These are phyloP conservation scores for Puya raimondii DNA, from an alignment of 176 grass and related monocot species.

Conservation along the genomic window DNA sequence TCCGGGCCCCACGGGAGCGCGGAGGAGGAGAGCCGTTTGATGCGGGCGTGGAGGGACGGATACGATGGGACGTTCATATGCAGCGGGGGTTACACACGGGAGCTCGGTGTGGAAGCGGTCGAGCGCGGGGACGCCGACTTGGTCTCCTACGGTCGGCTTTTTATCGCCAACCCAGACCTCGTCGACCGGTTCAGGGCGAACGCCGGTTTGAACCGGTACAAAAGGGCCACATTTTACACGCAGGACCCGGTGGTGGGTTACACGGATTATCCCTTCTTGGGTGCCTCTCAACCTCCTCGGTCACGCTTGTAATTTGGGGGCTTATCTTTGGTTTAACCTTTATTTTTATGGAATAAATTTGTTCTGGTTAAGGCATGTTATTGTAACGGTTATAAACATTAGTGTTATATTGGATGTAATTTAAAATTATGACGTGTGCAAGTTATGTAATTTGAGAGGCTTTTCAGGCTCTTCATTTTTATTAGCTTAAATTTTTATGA, in stretches of 20 bases:
- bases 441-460: no score
- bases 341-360: no score
- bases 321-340: no score
- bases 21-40: conserved; percentile 72
- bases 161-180: conserved; percentile 87
- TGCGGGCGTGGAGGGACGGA: conserved; percentile 38
- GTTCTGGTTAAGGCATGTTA: no score
- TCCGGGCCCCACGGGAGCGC: conserved; percentile 62
- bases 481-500: no score
- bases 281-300: not conserved
- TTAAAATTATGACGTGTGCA: no score
- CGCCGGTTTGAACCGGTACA: conserved; percentile 48
- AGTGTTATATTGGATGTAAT: no score
- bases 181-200: conserved; percentile 55
- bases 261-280: conserved; percentile 79
- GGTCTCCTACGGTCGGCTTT: conserved; percentile 75
- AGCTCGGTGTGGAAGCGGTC: conserved; percentile 68
- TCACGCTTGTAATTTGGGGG: no score
- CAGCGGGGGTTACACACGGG: conserved; percentile 84
- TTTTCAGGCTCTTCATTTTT: no score
- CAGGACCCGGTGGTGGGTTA: conserved; percentile 72
- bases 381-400: no score
- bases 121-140: conserved; percentile 58
- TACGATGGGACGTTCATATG: conserved; percentile 72
- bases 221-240: conserved; percentile 88